Base-by-base conservation (phyloP, 441 rosid species). In the Pelargonium myrrhifolium region DNA sequence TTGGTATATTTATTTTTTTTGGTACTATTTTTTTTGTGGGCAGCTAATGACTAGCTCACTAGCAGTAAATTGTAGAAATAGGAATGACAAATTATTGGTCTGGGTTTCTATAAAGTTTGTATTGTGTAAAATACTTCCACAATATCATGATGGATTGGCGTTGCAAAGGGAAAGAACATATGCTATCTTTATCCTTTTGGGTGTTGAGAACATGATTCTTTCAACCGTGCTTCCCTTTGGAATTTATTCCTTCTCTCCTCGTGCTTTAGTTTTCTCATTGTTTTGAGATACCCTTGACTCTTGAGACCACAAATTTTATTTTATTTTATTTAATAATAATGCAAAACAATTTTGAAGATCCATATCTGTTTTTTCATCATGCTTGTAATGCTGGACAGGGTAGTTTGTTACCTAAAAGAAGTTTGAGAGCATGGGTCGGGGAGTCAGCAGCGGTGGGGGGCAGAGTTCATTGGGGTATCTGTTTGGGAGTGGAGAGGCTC, bases 381-480 rank as follows among this genome's bases (percentile, higher is more conserved):
- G 60, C 60, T 55, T 55, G 60, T 43, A 43, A 45, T 45, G 15
- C 15, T 45, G 51, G 51, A 17, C 61, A 55, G 24, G 61, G 61
- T 20, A 55, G 61, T 55, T 55, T 55, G 26, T 31, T 31, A 5
- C 37, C 37, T 31, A 7, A 51, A 17, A 51, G 65, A 58, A 18
- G 68, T 20, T 35, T 64, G 65, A 24, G 20, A 12, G 42, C 14
- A 74, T 74, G 77, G 77, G 77, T 59, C 77, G 72, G 9, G 77
- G 77, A 58, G 77, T 74, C 26, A 74, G 77, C 31, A 39, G 69
- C 28, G 77, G 77, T 56, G 77, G 77, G 65, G 77, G 77, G 21
- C 77, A 74, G 77, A 74, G 77, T 65, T 74, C 77, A 11, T 26
- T 74, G 62, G 72, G 77, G 47, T 74, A 74, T 43, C 77, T 74